phyloP scores from a whole-genome alignment of 108 stramenopile genomes.

The Cyclostephanos tholiformis region DNA sequence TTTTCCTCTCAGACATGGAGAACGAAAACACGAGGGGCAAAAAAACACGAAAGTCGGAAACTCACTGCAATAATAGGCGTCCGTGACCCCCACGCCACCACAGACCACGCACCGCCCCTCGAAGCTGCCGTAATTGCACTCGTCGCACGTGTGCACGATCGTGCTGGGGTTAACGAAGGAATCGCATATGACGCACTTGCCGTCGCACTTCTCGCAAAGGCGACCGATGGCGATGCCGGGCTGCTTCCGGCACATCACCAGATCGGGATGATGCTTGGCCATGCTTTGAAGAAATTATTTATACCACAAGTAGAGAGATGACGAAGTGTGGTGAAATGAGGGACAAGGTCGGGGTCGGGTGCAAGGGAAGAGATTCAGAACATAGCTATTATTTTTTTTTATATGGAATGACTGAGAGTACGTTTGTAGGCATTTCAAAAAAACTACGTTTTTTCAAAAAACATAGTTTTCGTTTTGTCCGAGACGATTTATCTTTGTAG shows the following conservation, averaged over 20 bases:
- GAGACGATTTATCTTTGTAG: too few relatives aligned
- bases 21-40: not conserved
- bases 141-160: conserved; percentile 96
- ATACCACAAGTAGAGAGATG: not conserved
- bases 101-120: conserved; percentile 97
- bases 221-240: conserved; percentile 96
- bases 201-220: conserved; percentile 98
- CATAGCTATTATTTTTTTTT: too few relatives aligned
- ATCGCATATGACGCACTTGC: conserved; percentile 97
- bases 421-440: too few relatives aligned
- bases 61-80: conserved; percentile 99
- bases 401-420: too few relatives aligned
- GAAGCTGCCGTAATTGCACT: conserved; percentile 97
- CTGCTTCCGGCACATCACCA: conserved; percentile 99
- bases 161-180: conserved; percentile 93
- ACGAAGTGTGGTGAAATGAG: not conserved
- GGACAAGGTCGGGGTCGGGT: not conserved
- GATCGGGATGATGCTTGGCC: conserved; percentile 98
- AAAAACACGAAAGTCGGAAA: not conserved
- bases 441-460: too few relatives aligned
- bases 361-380: too few relatives aligned
- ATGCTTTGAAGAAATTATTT: conserved; percentile 33
- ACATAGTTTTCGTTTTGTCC: too few relatives aligned
- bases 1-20: not conserved
- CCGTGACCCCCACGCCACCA: conserved; percentile 94